Base-by-base conservation (phyloP, 148 eudicot genomes). In the Rhododendron griersonianum region DNA sequence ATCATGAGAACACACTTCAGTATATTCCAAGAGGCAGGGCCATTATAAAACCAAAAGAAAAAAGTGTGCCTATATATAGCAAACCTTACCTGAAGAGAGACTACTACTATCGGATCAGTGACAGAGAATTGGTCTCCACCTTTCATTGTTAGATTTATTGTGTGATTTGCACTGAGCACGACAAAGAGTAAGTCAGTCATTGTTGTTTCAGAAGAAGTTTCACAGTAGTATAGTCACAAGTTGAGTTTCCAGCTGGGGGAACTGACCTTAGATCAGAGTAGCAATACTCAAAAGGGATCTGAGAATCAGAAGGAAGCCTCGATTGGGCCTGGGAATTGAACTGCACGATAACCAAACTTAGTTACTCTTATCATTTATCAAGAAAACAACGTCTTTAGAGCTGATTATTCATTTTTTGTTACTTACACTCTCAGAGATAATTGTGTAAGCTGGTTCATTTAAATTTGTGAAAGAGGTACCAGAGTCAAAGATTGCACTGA, bases 391-490 rank as follows among this genome's bases (percentile, higher is more conserved):
- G 16, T 30, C 86, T 92, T 83, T 45, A 37, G 77, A 61, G 47
- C 33, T 10, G 23, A 41, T 50, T 50, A 18, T 48, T 63, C 28
- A 35, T 83, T 48, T 73, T 28, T 21, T 81, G 47, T 11, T 37
- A 89, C 98, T 93, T 90, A 90, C 99, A 89, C 85, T 84, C 73
- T 91, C 91, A 14, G 94, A 57, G 21, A 97, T 50, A 90, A 87
- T 67, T 48, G 94, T 83, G 87, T 94, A 97, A 59, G 94, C 96
- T 9, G 99, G 98, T 51, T 93, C 96, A 76, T 87, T 88, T 89
- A 97, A 88, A 74, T 89, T 86, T 61, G 99, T 94, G 84, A 95
- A 95, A 82, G 99, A 97, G 87, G 99, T 92, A 81, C 98, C 98
- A 55, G 96, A 87, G 92, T 97, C 99, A 30, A 95, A 91, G 61